These are phyloP conservation scores for Pichia insulana DNA, from an alignment of 805 yeast species.

Conservation along the genomic window DNA sequence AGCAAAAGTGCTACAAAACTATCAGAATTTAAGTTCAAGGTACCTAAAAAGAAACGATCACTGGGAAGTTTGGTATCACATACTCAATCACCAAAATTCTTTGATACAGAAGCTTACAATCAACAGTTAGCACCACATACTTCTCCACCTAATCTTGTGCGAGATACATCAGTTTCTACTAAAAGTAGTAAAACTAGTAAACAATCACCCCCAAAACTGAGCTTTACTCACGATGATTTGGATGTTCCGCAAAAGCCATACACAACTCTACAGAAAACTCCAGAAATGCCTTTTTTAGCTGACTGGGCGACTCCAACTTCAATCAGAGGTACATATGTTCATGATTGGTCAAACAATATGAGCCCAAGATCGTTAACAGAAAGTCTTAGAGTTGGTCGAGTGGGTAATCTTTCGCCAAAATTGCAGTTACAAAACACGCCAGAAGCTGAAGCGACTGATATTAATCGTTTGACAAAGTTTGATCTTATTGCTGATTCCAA, in stretches of 20 bases:
- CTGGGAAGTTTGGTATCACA: conserved; percentile 4
- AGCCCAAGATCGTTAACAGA: conserved; percentile 6
- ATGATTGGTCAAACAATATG: conserved; percentile 20
- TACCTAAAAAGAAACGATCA: conserved; percentile 4
- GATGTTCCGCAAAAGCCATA: neutral
- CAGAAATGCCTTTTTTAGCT: neutral
- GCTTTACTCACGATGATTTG: neutral
- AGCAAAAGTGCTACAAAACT: conserved; percentile 1
- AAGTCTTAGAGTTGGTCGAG: conserved; percentile 7
- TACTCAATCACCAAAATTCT: too few species aligned
- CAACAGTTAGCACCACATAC: neutral
- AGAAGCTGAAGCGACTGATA: neutral
- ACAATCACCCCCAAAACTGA: conserved; percentile 1
- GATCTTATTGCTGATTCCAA: neutral
- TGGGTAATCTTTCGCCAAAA: neutral
- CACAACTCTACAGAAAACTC: neutral
- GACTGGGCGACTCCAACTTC: conserved; percentile 17
- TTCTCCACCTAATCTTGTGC: neutral
- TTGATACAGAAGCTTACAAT: neutral
- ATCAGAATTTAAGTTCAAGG: conserved; percentile 4
- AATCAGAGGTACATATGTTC: conserved; percentile 25
- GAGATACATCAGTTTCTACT: neutral
- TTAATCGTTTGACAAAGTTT: neutral
- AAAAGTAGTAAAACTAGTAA: neutral
- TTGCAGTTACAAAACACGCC: neutral